A percentile compares a stretch with the other conserved stretches of the same genome.
phyloP scores from a whole-genome alignment of 805 yeast species.

The Danielia reshetovae region DNA sequence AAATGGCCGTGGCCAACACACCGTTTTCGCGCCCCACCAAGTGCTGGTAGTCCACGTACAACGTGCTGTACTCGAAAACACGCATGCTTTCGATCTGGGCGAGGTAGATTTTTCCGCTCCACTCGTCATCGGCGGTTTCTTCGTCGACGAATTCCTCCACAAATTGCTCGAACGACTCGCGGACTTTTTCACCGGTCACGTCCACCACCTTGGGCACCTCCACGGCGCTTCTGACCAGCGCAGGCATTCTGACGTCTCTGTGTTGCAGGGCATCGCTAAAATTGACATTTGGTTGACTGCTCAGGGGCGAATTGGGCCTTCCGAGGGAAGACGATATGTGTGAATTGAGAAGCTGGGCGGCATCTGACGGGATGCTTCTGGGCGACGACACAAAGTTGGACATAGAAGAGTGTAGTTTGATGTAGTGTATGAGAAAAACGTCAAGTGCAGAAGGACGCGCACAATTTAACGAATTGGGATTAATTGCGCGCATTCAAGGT shows the following conservation, averaged over 20 bases:
- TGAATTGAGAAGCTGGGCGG: conserved; percentile 36
- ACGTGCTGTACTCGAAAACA: conserved; percentile 65
- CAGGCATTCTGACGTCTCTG: conserved; percentile 45
- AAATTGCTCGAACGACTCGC: conserved; percentile 85
- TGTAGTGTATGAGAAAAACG: conserved; percentile 1
- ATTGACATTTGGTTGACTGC: conserved; percentile 18
- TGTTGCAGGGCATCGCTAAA: conserved; percentile 27
- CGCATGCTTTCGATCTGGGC: conserved; percentile 81
- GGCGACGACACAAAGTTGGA: conserved; percentile 44
- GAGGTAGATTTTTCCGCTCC: conserved; percentile 60
- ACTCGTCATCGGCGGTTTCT: conserved; percentile 32
- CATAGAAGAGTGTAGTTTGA: conserved; percentile 19
- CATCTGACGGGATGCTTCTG: conserved; percentile 41
- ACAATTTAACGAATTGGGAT: conserved; percentile 11
- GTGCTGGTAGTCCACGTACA: conserved; percentile 84
- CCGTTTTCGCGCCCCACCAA: conserved; percentile 74
- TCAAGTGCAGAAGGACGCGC: conserved; percentile 12
- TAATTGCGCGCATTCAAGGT: background rate
- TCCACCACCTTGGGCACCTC: conserved; percentile 81
- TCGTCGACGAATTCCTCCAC: conserved; percentile 58
- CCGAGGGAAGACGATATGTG: conserved; percentile 43
- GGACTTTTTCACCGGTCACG: conserved; percentile 88
- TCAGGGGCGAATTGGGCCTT: conserved; percentile 30
- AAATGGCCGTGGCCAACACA: conserved; percentile 81
- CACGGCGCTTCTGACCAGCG: conserved; percentile 13